These are phyloP conservation scores for Knufia petricola DNA, from an alignment of 2,329 filamentous ascomycete genomes.

Conservation along the genomic window DNA sequence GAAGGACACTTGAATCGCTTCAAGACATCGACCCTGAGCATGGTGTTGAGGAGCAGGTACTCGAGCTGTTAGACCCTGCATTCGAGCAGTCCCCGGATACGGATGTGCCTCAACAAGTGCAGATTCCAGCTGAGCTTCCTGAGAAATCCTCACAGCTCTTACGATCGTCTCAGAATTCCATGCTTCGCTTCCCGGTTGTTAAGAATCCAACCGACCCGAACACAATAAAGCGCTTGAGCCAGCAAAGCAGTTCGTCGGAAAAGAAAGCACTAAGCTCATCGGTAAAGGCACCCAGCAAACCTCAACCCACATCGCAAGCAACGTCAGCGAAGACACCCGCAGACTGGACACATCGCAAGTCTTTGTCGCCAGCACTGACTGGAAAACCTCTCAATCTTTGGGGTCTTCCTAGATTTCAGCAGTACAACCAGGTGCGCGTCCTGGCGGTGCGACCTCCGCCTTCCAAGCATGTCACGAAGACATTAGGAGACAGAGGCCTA, in stretches of 20 bases:
- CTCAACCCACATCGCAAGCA: not conserved
- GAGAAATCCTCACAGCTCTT: constrained; percentile 17
- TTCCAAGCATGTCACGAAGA: constrained; percentile 39
- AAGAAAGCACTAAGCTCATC: not conserved
- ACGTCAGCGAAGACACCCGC: not conserved
- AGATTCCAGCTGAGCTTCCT: constrained; percentile 1
- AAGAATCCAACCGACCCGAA: constrained; percentile 62
- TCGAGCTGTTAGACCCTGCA: constrained; percentile 6
- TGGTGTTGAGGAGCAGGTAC: not conserved
- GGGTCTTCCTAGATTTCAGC: not conserved
- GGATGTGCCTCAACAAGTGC: constrained; percentile 1
- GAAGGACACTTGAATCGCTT: constrained; percentile 1
- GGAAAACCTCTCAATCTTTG: not conserved
- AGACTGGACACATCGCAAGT: not conserved
- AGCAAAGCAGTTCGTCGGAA: constrained; percentile 49
- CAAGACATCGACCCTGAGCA: not conserved
- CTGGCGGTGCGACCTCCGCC: constrained; percentile 25
- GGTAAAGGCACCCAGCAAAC: not conserved
- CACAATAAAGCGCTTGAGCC: constrained; percentile 57
- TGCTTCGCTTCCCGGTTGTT: constrained; percentile 61
- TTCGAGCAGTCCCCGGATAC: not conserved
- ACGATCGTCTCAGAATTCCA: constrained; percentile 30
- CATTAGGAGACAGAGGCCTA: constrained; percentile 46
- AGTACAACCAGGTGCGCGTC: constrained; percentile 7
- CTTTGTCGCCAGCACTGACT: not conserved